These are phyloP conservation scores for Bruguiera sexangula DNA, from an alignment of 345 rosid genomes.

Conservation along the genomic window DNA sequence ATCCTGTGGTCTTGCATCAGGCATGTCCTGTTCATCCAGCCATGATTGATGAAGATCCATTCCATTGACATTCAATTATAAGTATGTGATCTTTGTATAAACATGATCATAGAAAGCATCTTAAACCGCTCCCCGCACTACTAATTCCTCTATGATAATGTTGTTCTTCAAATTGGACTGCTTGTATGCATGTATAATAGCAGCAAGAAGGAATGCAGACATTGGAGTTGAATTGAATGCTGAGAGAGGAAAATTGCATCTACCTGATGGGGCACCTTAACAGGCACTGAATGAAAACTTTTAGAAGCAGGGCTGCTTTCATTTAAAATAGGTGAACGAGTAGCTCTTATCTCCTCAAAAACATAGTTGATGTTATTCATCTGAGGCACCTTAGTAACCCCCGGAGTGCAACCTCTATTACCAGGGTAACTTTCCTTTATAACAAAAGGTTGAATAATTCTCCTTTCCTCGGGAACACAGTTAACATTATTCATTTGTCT, in stretches of 20 bases:
- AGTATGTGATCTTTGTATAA: too few species aligned
- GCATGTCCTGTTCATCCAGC: conserved; percentile 30
- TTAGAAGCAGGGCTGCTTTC: conserved; percentile 17
- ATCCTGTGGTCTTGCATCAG: conserved; percentile 26
- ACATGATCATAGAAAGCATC: too few species aligned
- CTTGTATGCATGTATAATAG: neutral
- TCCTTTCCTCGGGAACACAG: conserved; percentile 30
- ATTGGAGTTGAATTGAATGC: neutral
- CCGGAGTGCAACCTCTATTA: conserved; percentile 21
- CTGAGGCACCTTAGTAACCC: conserved; percentile 22
- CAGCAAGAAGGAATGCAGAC: neutral
- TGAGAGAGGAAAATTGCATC: neutral
- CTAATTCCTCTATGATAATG: neutral
- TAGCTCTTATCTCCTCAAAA: conserved; percentile 28
- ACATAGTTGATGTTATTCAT: conserved; percentile 18
- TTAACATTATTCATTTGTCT: conserved; percentile 18
- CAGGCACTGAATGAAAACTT: conserved; percentile 19
- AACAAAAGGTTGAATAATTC: conserved; percentile 15
- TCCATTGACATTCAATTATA: neutral
- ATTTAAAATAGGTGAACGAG: conserved; percentile 19
- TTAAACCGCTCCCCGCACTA: too few species aligned
- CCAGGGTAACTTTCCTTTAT: conserved; percentile 17
- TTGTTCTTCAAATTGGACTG: neutral
- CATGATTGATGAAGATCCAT: neutral
- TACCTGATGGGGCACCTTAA: conserved; percentile 37